Percentiles rank a stretch among this genome's conserved stretches.
Conservation (phyloP, 2,329 filamentous ascomycete species). For the Aspergillus amoenus region DNA sequence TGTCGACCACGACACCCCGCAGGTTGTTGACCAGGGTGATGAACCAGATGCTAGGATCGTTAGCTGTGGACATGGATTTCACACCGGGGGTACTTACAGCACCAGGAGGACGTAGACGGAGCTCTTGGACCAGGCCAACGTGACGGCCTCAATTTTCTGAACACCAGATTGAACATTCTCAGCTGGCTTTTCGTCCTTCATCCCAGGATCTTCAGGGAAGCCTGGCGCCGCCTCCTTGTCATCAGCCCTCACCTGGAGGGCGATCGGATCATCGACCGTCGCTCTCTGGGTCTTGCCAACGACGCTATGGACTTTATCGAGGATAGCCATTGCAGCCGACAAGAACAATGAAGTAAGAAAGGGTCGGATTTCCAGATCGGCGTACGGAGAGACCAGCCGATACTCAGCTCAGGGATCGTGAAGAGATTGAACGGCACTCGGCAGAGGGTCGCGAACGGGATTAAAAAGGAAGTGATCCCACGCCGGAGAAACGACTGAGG, state of each 20-base stretch:
- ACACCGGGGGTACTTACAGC: conserved; percentile 24
- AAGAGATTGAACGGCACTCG: background rate
- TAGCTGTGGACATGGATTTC: background rate
- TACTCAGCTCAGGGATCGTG: background rate
- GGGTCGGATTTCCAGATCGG: too few relatives aligned
- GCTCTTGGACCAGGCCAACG: conserved; percentile 44
- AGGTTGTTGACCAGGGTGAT: conserved; percentile 42
- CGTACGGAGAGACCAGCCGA: too few relatives aligned
- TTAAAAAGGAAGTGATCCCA: background rate
- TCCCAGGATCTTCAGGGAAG: background rate
- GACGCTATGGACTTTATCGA: background rate
- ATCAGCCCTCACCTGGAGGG: background rate
- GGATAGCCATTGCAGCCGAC: background rate
- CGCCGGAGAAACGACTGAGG: background rate
- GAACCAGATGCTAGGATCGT: conserved; percentile 35
- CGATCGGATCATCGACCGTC: background rate
- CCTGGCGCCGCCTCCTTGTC: background rate
- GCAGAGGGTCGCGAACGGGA: background rate
- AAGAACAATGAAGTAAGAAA: background rate
- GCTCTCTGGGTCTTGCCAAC: background rate
- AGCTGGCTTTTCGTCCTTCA: background rate
- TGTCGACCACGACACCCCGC: conserved; percentile 33
- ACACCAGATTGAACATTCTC: conserved; percentile 35
- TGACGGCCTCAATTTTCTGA: conserved; percentile 45
- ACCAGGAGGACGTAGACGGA: conserved; percentile 39